Conservation (phyloP, 306 rosid genomes). For the Citrullus mucosospermus region DNA sequence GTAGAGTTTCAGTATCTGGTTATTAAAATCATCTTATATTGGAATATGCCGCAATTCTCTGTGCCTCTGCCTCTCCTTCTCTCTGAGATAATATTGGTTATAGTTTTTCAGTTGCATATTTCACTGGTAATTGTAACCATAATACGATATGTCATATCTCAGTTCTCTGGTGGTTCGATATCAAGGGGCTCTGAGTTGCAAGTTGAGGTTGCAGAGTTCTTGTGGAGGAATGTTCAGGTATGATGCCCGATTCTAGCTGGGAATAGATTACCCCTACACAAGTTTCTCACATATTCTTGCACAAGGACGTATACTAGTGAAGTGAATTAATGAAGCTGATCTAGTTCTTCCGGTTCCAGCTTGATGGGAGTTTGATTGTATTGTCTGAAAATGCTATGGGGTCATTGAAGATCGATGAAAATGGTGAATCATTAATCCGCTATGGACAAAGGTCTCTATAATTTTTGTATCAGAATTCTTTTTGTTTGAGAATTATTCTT, state of each 20-base stretch:
- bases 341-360: constrained; percentile 34
- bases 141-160: neutral
- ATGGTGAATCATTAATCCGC: constrained; percentile 49
- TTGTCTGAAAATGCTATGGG: constrained; percentile 59
- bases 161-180: constrained; percentile 84
- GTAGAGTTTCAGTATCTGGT: constrained; percentile 22
- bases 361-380: constrained; percentile 69
- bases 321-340: constrained; percentile 18
- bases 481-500: neutral
- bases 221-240: constrained; percentile 88
- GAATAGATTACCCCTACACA: neutral
- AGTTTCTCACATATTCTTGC: neutral
- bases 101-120: neutral
- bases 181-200: constrained; percentile 79
- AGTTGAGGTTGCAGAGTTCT: constrained; percentile 80
- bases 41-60: neutral
- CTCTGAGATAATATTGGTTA: neutral
- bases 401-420: constrained; percentile 38
- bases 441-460: constrained; percentile 62
- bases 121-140: neutral
- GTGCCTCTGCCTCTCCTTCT: neutral
- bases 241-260: neutral
- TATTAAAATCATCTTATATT: neutral
- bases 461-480: neutral
- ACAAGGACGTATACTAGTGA: neutral